Conservation (phyloP, 108 stramenopile genomes). For the Skeletonema costatum region DNA sequence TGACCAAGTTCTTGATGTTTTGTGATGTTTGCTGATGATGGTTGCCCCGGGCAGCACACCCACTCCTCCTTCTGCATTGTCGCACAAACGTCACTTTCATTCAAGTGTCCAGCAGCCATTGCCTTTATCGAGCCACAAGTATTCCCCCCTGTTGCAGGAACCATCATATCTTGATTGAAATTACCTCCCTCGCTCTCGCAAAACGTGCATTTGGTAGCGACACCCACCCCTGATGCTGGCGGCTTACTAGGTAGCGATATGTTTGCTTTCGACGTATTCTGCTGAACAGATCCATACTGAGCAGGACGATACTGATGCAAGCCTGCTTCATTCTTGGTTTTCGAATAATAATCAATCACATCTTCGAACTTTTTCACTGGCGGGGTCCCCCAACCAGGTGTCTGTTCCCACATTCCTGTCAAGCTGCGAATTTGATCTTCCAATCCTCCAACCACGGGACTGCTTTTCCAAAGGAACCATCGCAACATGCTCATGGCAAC, state of each 20-base stretch:
- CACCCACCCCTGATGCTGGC: not conserved
- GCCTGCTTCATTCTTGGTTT: not conserved
- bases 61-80: not conserved
- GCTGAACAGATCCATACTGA: not conserved
- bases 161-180: not conserved
- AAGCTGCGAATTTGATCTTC: not conserved
- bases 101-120: not conserved
- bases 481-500: conserved; percentile 7
- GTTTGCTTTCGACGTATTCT: not conserved
- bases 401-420: not conserved
- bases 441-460: not conserved
- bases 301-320: not conserved
- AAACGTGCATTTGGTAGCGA: not conserved
- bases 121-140: not conserved
- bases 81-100: not conserved
- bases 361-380: not conserved
- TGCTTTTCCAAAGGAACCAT: conserved; percentile 11
- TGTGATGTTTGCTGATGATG: too few relatives aligned
- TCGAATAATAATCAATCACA: not conserved
- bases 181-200: not conserved
- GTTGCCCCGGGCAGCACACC: not conserved
- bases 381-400: not conserved
- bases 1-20: too few relatives aligned
- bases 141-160: not conserved
- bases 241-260: not conserved